Conservation (phyloP, 2,329 filamentous ascomycete species). For the Claviceps maximensis region DNA sequence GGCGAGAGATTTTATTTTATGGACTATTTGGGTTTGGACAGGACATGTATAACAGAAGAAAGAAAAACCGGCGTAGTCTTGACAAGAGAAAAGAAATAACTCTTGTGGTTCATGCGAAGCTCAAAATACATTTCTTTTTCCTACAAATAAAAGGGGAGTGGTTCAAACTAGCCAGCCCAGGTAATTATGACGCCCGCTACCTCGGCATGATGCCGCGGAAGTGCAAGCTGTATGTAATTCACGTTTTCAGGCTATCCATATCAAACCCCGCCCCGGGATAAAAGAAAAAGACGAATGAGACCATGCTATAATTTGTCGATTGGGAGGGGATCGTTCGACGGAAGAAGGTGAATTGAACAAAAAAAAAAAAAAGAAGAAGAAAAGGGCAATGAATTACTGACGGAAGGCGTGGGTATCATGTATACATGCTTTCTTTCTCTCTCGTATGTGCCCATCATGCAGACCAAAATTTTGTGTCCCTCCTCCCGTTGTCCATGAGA, state of each 20-base stretch:
- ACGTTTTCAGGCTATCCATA: neutral
- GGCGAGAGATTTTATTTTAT: slow-evolving; percentile 8
- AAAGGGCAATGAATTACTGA: neutral
- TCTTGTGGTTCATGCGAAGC: slow-evolving; percentile 18
- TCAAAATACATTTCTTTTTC: slow-evolving; percentile 2
- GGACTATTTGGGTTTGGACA: slow-evolving; percentile 8
- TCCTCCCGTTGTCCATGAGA: neutral
- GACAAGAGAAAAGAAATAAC: slow-evolving; percentile 8
- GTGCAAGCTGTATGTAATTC: neutral
- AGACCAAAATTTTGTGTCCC: neutral
- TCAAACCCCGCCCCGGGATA: too few species aligned
- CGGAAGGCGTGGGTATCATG: slow-evolving; percentile 3
- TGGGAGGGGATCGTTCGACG: neutral
- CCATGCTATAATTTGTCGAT: neutral
- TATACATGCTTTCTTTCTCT: neutral
- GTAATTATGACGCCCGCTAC: neutral
- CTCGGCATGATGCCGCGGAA: neutral
- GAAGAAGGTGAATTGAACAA: neutral
- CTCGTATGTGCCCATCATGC: slow-evolving; percentile 2
- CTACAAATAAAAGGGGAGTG: neutral
- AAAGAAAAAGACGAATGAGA: too few species aligned
- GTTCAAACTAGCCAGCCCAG: neutral
- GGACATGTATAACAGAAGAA: slow-evolving; percentile 12
- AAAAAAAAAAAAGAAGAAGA: neutral
- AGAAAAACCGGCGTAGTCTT: slow-evolving; percentile 6